Percentiles rank a stretch among this genome's conserved stretches.
These are phyloP conservation scores for Kwoniella botswanensis DNA, from an alignment of 768 basidiomycete species.

Conservation along the genomic window DNA sequence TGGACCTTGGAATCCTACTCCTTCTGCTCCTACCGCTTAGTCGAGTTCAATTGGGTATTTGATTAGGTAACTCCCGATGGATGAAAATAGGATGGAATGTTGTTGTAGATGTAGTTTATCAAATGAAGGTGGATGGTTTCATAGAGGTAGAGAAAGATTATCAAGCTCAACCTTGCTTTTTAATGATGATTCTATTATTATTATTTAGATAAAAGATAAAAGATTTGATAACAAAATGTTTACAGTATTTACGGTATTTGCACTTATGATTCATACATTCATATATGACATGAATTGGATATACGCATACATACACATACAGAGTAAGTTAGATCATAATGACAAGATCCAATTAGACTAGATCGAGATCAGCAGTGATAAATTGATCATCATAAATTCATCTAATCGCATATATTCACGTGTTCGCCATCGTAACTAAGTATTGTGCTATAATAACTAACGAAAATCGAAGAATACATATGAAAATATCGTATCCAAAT, in stretches of 20 bases:
- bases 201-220: background rate
- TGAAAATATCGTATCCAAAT: no score
- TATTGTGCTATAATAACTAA: no score
- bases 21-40: constrained; percentile 7
- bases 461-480: no score
- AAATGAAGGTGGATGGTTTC: background rate
- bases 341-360: no score
- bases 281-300: background rate
- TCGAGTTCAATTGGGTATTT: background rate
- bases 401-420: no score
- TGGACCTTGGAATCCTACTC: constrained; percentile 78
- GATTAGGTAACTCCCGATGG: background rate
- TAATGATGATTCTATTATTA: background rate
- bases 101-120: background rate
- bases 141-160: background rate
- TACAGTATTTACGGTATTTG: background rate
- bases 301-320: background rate
- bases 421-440: no score
- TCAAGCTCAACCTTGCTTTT: constrained; percentile 1
- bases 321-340: no score
- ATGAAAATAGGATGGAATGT: background rate
- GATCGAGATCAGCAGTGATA: no score
- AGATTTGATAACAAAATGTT: background rate
- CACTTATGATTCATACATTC: background rate
- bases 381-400: no score